Evolutionary conservation across 345 rosid genomes (phyloP), one percentile per base, ranked within the genome.

Genomic region (Populus pruinosa): DNA sequence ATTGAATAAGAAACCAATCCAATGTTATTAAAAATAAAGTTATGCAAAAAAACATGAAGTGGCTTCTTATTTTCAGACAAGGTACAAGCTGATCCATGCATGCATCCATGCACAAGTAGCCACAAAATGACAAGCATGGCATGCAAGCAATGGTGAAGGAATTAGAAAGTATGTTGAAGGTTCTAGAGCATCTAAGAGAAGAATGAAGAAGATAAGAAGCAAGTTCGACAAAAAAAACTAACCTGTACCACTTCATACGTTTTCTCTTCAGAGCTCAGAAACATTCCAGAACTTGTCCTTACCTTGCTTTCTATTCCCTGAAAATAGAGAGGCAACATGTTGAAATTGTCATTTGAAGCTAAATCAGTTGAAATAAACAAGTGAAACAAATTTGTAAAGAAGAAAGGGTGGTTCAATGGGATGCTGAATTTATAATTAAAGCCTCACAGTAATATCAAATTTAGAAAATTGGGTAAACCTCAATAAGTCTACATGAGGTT

Each of bases 201-300:
- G 5, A 70, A 74, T 50, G 67, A 73, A 39, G 20, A 64, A 13
- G 38, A 74, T 39, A 38, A 78, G 63, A 77, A 77, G 71, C 39
- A 76, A 70, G 12, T 70, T 44, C 8, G 14, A 43, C 12, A 39
- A 62, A 53, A 53, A 25, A 70, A 77, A 68, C 87, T 43, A 72
- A 92, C 99, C 94, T 93, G 89, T 77, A 95, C 83, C 85, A 93
- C 91, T 27, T 98, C 93, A 86, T 88, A 91, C 78, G 81, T 87
- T 79, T 86, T 89, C 88, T 95, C 97, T 65, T 78, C 82, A n/a
- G 78, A 86, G 66, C 72, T 89, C 82, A 95, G 77, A 88, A 95
- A 95, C 99, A 93, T 95, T 77, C 99, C 99, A 41, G 99, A 93
- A 86, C 99, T 95, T 69, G 97, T 95, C 81, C 98, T 91, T 50